Evolutionary conservation across 495 filamentous ascomycete species (phyloP).

Genomic region (Neurospora cerealis): DNA sequence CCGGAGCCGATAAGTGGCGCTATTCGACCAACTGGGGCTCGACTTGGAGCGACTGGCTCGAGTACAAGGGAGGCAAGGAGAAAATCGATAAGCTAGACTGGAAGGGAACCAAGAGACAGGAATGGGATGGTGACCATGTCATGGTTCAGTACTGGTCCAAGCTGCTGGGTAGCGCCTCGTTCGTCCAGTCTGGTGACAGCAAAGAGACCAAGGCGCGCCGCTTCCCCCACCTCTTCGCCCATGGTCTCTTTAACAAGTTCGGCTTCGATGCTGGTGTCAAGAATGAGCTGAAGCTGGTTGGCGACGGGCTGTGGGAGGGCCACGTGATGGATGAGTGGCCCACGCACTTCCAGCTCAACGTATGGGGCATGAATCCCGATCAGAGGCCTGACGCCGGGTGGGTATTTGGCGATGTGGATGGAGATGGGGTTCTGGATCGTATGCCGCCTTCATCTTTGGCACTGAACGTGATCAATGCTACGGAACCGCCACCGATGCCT

Average conservation of each 20-base stretch:
- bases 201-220: conserved; percentile 33
- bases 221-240: conserved; percentile 55
- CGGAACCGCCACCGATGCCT: conserved; percentile 41
- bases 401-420: conserved; percentile 51
- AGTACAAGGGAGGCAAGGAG: conserved; percentile 46
- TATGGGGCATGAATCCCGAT: conserved; percentile 56
- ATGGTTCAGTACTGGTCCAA: conserved; percentile 57
- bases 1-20: conserved; percentile 53
- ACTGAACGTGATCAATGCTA: conserved; percentile 47
- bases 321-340: conserved; percentile 56
- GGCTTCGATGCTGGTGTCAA: conserved; percentile 53
- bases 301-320: conserved; percentile 48
- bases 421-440: conserved; percentile 49
- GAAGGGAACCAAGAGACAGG: conserved; percentile 50
- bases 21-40: conserved; percentile 56
- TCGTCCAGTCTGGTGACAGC: conserved; percentile 52
- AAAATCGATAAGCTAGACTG: conserved; percentile 43
- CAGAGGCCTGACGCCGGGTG: conserved; percentile 48
- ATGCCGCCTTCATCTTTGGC: conserved; percentile 48
- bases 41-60: conserved; percentile 48
- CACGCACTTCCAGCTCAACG: conserved; percentile 48
- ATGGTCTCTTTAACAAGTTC: conserved; percentile 55
- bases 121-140: conserved; percentile 57
- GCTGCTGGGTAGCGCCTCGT: conserved; percentile 49
- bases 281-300: conserved; percentile 41